Percentiles rank a stretch among this genome's conserved stretches.
Evolutionary conservation across 495 filamentous ascomycete species (phyloP).

Genomic region (Pseudotulostoma volvatum): DNA sequence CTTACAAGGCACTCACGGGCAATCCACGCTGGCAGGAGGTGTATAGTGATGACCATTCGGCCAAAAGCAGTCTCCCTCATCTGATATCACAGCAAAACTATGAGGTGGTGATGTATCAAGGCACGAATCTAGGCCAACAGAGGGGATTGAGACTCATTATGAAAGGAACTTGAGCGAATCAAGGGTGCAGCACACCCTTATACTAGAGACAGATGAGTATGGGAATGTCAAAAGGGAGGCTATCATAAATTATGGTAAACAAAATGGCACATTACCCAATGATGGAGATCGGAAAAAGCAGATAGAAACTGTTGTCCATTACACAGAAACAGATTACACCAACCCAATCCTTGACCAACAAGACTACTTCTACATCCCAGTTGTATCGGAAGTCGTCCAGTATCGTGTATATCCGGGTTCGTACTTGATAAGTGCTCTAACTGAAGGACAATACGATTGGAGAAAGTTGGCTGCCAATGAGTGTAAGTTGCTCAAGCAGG

Average conservation of each 20-base stretch:
- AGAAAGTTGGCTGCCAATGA: no score
- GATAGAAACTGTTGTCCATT: conserved; percentile 1
- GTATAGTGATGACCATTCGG: conserved; percentile 8
- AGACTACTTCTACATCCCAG: no score
- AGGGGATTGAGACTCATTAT: conserved; percentile 1
- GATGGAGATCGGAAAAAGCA: background rate
- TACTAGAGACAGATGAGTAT: background rate
- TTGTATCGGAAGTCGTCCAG: no score
- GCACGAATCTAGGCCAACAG: conserved; percentile 5
- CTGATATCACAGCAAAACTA: conserved; percentile 2
- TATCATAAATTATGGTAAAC: conserved; percentile 4
- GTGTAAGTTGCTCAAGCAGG: no score
- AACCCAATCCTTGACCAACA: background rate
- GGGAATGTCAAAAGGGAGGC: conserved; percentile 3
- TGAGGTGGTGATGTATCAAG: no score
- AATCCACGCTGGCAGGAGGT: conserved; percentile 8
- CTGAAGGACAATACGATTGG: no score
- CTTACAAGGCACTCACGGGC: conserved; percentile 13
- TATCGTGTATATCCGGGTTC: no score
- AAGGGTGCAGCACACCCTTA: background rate
- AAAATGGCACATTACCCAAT: background rate
- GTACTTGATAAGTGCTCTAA: no score
- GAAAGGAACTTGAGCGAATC: conserved; percentile 3
- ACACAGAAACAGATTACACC: conserved; percentile 3
- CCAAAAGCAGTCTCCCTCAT: conserved; percentile 2